phyloP scores from a whole-genome alignment of 1,284 basidiomycete genomes.

The Caloboletus firmus region DNA sequence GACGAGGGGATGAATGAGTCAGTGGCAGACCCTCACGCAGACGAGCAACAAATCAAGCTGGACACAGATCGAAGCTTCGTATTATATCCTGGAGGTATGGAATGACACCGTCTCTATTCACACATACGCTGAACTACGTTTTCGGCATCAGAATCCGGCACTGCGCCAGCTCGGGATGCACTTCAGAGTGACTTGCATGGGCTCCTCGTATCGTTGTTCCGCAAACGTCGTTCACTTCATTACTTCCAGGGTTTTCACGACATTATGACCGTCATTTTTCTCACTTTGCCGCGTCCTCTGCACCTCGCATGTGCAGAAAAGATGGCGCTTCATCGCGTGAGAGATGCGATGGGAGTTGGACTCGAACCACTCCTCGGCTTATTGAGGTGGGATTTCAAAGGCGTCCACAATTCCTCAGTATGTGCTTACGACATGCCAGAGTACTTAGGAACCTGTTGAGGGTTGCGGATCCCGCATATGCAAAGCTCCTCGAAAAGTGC shows the following conservation, averaged over 20 bases:
- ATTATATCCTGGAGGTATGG: conserved; percentile 68
- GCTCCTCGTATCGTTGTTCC: conserved; percentile 77
- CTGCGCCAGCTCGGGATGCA: conserved; percentile 33
- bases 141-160: conserved; percentile 27
- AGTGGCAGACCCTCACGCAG: conserved; percentile 52
- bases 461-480: conserved; percentile 70
- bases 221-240: conserved; percentile 67
- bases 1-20: conserved; percentile 6
- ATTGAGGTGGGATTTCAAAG: conserved; percentile 51
- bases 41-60: conserved; percentile 82
- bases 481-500: conserved; percentile 65
- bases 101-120: conserved; percentile 4
- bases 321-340: conserved; percentile 76
- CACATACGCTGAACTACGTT: conserved; percentile 15
- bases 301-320: conserved; percentile 64
- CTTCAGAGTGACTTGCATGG: conserved; percentile 69
- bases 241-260: conserved; percentile 98
- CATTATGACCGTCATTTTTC: conserved; percentile 82
- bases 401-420: neutral
- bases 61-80: conserved; percentile 91
- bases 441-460: conserved; percentile 70
- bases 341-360: conserved; percentile 86
- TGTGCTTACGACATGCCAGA: conserved; percentile 37
- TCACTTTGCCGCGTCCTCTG: conserved; percentile 68
- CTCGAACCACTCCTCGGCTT: conserved; percentile 86